Conservation (phyloP, 805 yeast species). For the Candida ortonii region DNA sequence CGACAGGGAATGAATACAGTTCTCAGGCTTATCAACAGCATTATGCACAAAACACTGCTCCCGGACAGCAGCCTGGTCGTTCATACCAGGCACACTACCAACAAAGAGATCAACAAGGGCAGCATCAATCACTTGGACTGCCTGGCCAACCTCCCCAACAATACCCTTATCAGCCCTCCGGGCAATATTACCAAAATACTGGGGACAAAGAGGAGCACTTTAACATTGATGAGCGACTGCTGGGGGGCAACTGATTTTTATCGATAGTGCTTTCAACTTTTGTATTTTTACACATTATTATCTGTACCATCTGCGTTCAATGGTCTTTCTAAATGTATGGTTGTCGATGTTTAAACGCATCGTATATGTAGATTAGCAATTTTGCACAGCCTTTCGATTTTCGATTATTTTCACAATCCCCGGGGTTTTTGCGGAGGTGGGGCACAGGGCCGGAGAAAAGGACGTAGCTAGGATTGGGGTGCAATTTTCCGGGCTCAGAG, state of each 20-base stretch:
- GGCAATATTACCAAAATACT: slow-evolving; percentile 13
- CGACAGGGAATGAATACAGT: slow-evolving; percentile 10
- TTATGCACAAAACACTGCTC: slow-evolving; percentile 8
- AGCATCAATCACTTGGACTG: slow-evolving; percentile 9
- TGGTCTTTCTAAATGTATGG: too few relatives aligned
- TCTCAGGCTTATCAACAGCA: slow-evolving; percentile 11
- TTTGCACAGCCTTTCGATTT: neutral
- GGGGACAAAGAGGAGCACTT: slow-evolving; percentile 25
- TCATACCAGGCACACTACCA: slow-evolving; percentile 12
- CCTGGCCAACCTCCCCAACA: slow-evolving; percentile 7
- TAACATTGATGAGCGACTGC: slow-evolving; percentile 28
- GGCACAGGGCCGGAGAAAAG: slow-evolving; percentile 16
- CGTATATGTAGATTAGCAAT: slow-evolving; percentile 1
- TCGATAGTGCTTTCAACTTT: too few relatives aligned
- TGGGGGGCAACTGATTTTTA: slow-evolving; percentile 23
- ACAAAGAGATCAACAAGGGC: slow-evolving; percentile 10
- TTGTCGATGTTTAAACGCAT: too few relatives aligned
- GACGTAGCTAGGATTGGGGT: slow-evolving; percentile 2
- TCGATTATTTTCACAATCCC: too few relatives aligned
- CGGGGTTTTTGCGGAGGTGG: too few relatives aligned
- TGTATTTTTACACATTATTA: too few relatives aligned
- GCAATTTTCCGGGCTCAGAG: too few relatives aligned
- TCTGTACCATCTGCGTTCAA: too few relatives aligned
- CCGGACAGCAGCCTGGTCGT: slow-evolving; percentile 9
- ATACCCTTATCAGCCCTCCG: slow-evolving; percentile 10